Evolutionary conservation across 2,329 filamentous ascomycete genomes (phyloP).

Genomic region (Xylariaceae sp.): DNA sequence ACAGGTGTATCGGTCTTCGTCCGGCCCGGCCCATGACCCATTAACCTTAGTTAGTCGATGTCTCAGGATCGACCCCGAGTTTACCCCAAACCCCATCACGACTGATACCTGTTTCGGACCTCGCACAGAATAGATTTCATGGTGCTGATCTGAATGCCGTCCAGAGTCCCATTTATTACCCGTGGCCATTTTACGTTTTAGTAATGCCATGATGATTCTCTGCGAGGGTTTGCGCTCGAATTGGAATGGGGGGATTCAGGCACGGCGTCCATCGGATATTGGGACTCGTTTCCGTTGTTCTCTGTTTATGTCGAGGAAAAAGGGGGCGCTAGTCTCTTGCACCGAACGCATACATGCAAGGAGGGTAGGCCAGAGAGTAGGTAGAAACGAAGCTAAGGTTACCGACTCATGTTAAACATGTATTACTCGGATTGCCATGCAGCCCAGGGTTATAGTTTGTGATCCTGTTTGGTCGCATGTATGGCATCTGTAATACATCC

Average conservation of each 20-base stretch:
- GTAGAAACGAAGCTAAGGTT: too few relatives aligned
- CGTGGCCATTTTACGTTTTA: background rate
- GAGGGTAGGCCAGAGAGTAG: too few relatives aligned
- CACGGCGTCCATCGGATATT: conserved; percentile 4
- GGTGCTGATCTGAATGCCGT: conserved; percentile 11
- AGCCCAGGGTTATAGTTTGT: too few relatives aligned
- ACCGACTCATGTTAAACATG: too few relatives aligned
- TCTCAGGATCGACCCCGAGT: conserved; percentile 25
- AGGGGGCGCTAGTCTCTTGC: too few relatives aligned
- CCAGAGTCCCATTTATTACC: background rate
- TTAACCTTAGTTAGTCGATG: conserved; percentile 29
- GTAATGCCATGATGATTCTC: background rate
- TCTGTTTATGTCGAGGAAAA: too few relatives aligned
- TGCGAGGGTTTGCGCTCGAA: too few relatives aligned
- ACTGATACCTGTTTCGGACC: conserved; percentile 13
- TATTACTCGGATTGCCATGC: too few relatives aligned
- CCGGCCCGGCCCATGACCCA: conserved; percentile 24
- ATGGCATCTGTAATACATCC: too few relatives aligned
- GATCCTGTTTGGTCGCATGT: too few relatives aligned
- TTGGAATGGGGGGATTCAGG: background rate
- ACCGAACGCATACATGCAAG: too few relatives aligned
- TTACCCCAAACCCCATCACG: conserved; percentile 23
- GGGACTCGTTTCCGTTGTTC: too few relatives aligned
- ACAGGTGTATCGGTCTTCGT: conserved; percentile 13
- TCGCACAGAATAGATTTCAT: conserved; percentile 6